phyloP scores from a whole-genome alignment of 768 basidiomycete species.

The Lenzites betulinus region DNA sequence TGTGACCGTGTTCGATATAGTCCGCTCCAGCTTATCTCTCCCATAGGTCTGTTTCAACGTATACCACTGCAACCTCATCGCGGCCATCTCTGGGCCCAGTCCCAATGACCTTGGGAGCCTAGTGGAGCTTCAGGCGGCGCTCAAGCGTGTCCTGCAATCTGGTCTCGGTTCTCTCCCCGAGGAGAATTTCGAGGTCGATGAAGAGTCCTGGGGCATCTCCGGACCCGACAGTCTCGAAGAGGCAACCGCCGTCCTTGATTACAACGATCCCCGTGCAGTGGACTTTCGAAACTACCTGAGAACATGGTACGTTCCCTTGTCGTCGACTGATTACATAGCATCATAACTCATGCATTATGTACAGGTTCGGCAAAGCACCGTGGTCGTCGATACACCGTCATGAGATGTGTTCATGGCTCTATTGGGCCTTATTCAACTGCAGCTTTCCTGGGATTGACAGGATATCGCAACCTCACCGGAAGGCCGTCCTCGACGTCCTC shows the following conservation, averaged over 20 bases:
- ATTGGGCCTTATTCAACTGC: constrained; percentile 81
- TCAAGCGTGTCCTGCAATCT: constrained; percentile 62
- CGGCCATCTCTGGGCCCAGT: constrained; percentile 48
- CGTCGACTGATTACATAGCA: too few relatives aligned
- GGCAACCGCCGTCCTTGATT: constrained; percentile 54
- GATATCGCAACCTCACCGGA: constrained; percentile 48
- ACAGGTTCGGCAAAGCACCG: constrained; percentile 73
- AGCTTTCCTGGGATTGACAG: constrained; percentile 54
- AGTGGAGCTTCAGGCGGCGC: constrained; percentile 58
- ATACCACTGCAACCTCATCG: constrained; percentile 56
- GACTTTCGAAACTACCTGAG: constrained; percentile 71
- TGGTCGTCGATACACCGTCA: constrained; percentile 70
- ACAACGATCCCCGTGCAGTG: constrained; percentile 67
- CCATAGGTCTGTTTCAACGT: constrained; percentile 68
- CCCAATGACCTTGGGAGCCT: constrained; percentile 48
- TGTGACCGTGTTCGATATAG: constrained; percentile 8
- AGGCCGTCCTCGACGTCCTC: constrained; percentile 60
- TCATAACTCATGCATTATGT: neutral
- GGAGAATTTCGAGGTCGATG: constrained; percentile 54
- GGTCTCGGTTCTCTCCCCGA: constrained; percentile 60
- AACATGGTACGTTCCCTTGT: constrained; percentile 45
- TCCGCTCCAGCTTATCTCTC: neutral
- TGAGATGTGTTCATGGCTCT: constrained; percentile 74
- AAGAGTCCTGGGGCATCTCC: constrained; percentile 49
- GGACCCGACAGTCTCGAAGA: constrained; percentile 67